Evolutionary conservation across 257 asterid species (phyloP).

Genomic region (Primulina huaijiensis): DNA sequence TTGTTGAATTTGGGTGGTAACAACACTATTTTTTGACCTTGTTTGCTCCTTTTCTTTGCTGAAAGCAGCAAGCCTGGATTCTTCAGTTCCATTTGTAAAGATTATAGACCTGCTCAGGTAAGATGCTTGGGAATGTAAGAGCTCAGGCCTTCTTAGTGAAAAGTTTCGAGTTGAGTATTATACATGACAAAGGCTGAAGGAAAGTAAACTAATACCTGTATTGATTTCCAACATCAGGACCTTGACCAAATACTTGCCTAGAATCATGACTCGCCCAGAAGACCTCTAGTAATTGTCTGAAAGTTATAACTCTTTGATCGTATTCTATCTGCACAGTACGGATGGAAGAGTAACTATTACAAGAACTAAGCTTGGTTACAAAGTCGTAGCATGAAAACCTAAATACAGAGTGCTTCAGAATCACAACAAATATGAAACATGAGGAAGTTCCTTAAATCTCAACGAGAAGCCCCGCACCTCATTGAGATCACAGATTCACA

Average conservation of each 20-base stretch:
- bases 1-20: conserved; percentile 85
- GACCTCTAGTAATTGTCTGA: conserved; percentile 77
- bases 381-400: not conserved
- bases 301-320: conserved; percentile 57
- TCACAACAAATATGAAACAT: not conserved
- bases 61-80: conserved; percentile 74
- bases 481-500: not conserved
- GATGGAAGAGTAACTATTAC: not conserved
- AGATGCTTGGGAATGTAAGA: conserved; percentile 24
- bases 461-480: not conserved
- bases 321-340: conserved; percentile 69
- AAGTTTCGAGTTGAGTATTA: not conserved
- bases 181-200: conserved; percentile 15
- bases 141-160: conserved; percentile 15
- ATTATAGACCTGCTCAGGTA: conserved; percentile 69
- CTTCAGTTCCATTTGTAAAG: conserved; percentile 83
- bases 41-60: conserved; percentile 98
- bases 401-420: not conserved
- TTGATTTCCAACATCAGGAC: conserved; percentile 96
- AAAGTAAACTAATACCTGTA: conserved; percentile 54
- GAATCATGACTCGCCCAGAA: conserved; percentile 91
- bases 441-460: not conserved
- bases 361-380: not conserved
- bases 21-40: conserved; percentile 64
- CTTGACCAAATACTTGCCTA: conserved; percentile 98